Evolutionary conservation across 2,329 filamentous ascomycete species (phyloP), one percentile per base, ranked within the genome.

Genomic region (Aspergillus fischeri): DNA sequence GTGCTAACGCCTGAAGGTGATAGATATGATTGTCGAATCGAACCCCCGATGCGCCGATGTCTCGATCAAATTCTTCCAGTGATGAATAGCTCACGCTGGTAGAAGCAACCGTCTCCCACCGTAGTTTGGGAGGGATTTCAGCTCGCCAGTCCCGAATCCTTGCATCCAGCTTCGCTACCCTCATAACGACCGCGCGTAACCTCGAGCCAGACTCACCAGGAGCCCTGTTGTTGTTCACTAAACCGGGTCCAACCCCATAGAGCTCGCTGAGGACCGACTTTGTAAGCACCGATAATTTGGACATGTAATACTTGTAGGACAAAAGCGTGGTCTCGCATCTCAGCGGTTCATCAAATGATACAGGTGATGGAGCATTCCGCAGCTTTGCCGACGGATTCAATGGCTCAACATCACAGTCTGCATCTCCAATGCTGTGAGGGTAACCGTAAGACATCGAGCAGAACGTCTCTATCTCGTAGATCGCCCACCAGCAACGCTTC

Each of bases 371-470:
- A 0, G 32, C 45, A 11, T 5, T 20, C 3, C 50, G 53, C 1
- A 38, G 53, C 5, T 59, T 67, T 3, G 61, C 62, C 2, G 61
- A 49, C 38, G 73, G 67, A 32, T 73, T 63, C 6, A 74, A 52
- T 0, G 62, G 54, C 7, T 69, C 67, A 0, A 73, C 65, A 25
- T 70, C 65, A 14, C 68, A 75, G 53, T 76, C 73, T 0, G 49
- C 55, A 35, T 73, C 73, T 0, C 59, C 59, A 14, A 75, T 74
- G 5, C 65, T 64, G 20, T 63, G 63, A 3, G 74, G 74, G 45
- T 73, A 76, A 1, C 75, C 74, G 41, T 76, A 77, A 0, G 73
- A 64, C 67, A 77, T 76, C 0, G 74, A 75, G 53, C 72, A 76
- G 24, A 76, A 74, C 0, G 72, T 75, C 41, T 77, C 75, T 1